A percentile compares a stretch with the other conserved stretches of the same genome.
phyloP scores from a whole-genome alignment of 805 yeast species.

The Cephaloascus fragrans region DNA sequence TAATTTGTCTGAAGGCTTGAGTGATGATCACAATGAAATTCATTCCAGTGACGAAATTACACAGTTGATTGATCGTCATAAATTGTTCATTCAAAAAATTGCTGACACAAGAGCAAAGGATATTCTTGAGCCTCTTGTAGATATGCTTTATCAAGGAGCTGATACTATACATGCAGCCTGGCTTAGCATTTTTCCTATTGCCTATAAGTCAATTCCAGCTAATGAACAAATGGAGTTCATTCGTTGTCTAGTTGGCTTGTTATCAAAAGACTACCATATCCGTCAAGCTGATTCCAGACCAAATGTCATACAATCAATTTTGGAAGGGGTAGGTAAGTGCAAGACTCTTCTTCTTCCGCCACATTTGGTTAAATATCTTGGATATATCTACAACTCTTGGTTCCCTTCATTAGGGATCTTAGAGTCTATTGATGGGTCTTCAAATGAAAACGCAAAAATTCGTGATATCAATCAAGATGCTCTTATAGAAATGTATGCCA shows the following conservation, averaged over 20 bases:
- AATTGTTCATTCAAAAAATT: conserved; percentile 17
- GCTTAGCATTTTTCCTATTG: conserved; percentile 75
- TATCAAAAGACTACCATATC: conserved; percentile 89
- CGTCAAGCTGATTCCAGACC: conserved; percentile 82
- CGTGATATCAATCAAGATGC: conserved; percentile 87
- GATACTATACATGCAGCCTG: conserved; percentile 76
- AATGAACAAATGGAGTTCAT: conserved; percentile 79
- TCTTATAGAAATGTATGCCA: conserved; percentile 76
- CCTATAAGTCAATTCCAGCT: conserved; percentile 62
- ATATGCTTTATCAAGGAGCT: conserved; percentile 73
- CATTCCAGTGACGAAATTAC: conserved; percentile 3
- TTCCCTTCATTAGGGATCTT: conserved; percentile 77
- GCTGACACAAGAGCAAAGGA: conserved; percentile 42
- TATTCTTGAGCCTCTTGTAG: conserved; percentile 62
- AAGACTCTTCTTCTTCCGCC: conserved; percentile 81
- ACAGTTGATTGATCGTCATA: conserved; percentile 9
- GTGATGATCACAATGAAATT: conserved; percentile 3
- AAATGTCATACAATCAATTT: conserved; percentile 74
- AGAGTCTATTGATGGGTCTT: conserved; percentile 53
- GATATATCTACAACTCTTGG: conserved; percentile 85
- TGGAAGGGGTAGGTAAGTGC: conserved; percentile 76
- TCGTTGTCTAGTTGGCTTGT: conserved; percentile 65
- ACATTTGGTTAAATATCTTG: conserved; percentile 81
- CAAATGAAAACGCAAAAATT: conserved; percentile 63
- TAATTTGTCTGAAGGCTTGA: conserved; percentile 26